These are phyloP conservation scores for Apiotrichum gracile DNA, from an alignment of 1,284 basidiomycete genomes.

Conservation along the genomic window DNA sequence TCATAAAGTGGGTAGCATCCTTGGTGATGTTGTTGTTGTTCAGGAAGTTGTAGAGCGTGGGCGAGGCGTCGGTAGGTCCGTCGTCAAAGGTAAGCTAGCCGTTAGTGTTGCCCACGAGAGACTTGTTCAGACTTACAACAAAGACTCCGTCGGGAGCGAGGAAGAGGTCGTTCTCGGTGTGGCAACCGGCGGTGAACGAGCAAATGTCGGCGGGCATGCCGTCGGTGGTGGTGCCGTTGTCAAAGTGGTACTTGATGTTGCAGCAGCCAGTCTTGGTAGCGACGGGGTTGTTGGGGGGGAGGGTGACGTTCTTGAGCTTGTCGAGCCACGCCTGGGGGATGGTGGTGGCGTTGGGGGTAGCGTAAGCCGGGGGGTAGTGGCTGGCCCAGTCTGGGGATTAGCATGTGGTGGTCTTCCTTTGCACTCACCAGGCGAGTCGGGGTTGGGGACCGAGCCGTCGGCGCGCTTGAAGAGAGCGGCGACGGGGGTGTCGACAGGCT, in stretches of 20 bases:
- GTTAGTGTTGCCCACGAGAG: neutral
- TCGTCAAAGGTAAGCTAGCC: conserved; percentile 51
- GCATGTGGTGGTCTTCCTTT: too few species aligned
- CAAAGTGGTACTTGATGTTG: conserved; percentile 9
- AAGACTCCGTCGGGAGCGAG: conserved; percentile 32
- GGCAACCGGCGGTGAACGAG: conserved; percentile 42
- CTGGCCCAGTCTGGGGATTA: conserved; percentile 9
- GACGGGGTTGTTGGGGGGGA: conserved; percentile 14
- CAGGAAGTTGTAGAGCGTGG: conserved; percentile 52
- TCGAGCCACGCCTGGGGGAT: conserved; percentile 27
- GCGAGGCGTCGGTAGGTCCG: conserved; percentile 51
- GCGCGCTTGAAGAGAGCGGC: conserved; percentile 22
- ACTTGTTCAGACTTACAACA: conserved; percentile 27
- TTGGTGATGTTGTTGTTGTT: conserved; percentile 49
- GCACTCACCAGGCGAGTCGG: conserved; percentile 13
- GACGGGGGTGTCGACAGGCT: conserved; percentile 13
- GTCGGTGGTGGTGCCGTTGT: conserved; percentile 5
- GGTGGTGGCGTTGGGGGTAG: conserved; percentile 11
- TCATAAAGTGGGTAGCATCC: conserved; percentile 52
- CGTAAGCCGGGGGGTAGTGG: conserved; percentile 16
- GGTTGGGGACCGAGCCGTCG: conserved; percentile 5
- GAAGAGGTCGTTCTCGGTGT: conserved; percentile 28
- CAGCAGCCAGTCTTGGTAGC: conserved; percentile 6
- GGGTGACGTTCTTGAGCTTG: conserved; percentile 13
- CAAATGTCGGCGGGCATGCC: conserved; percentile 34